These are phyloP conservation scores for Eutrema heterophyllum DNA, from an alignment of 345 rosid genomes.

Conservation along the genomic window DNA sequence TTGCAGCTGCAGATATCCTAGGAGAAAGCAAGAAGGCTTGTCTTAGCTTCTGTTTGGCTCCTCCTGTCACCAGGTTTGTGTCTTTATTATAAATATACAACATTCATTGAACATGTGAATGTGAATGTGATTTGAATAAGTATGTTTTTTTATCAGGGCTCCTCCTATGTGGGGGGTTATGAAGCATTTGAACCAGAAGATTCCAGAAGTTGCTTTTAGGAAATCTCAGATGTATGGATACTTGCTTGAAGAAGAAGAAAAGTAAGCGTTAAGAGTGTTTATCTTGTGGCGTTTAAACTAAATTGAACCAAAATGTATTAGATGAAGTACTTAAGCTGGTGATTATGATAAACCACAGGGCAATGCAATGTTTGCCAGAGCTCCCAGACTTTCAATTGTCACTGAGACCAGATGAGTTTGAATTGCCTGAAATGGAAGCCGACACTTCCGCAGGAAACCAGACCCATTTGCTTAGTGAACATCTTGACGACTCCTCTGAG, in stretches of 20 bases:
- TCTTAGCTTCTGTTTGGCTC: conserved; percentile 68
- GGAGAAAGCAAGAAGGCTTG: conserved; percentile 86
- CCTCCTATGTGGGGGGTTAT: conserved; percentile 86
- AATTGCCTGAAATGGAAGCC: conserved; percentile 54
- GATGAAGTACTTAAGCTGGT: background rate
- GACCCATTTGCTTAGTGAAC: conserved; percentile 53
- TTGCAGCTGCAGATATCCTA: conserved; percentile 76
- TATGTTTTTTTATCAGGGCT: conserved; percentile 38
- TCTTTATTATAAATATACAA: background rate
- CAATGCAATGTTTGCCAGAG: conserved; percentile 67
- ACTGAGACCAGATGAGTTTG: conserved; percentile 70
- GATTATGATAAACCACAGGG: conserved; percentile 41
- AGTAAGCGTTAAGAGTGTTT: conserved; percentile 46
- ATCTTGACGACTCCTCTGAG: conserved; percentile 44
- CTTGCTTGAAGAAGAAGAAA: conserved; percentile 84
- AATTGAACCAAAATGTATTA: background rate
- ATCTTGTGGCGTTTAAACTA: background rate
- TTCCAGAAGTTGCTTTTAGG: conserved; percentile 80
- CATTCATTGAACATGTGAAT: background rate
- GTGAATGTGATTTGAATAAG: background rate
- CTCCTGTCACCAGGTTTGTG: conserved; percentile 75
- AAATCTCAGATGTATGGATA: conserved; percentile 83
- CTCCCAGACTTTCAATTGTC: conserved; percentile 85
- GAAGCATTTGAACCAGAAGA: conserved; percentile 80
- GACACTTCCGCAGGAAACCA: conserved; percentile 46